Base-by-base conservation (phyloP, 306 rosid genomes). In the Ammopiptanthus mongolicus region DNA sequence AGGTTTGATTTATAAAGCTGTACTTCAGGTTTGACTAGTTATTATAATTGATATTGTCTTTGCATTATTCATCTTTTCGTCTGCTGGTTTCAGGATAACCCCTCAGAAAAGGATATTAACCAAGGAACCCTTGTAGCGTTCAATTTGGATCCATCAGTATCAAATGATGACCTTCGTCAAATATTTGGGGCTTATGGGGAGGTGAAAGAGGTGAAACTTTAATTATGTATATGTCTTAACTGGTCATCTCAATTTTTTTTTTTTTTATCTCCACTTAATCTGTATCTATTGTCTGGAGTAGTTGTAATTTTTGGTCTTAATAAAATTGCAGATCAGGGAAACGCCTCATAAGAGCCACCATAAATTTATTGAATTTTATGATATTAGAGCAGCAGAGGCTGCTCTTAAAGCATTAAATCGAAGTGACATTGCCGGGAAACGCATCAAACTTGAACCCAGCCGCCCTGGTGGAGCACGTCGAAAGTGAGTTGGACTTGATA, bases 391-490 rank as follows among this genome's bases (percentile, higher is more conserved):
- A 15, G 90, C 96, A 0, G 91, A 91, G 71, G 90, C 89, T 37
- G 96, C 96, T 57, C 87, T 91, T 6, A 82, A 87, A 76, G 91
- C 90, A 78, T 86, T 91, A 79, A 91, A 91, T 80, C 78, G 96
- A 80, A 83, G 91, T 78, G 96, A 91, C 80, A 91, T 91, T 69
- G 96, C 93, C 57, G 96, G 96, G 69, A 91, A 91, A 73, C 90
- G 93, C 42, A 91, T 91, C 80, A 91, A 91, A 72, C 96, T 91
- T 31, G 96, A 91, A 85, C 96, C 91, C n/a, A 91, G 96, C 81
- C 96, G 96, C 52, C 96, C 96, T 65, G 96, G 96, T 59, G 96
- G 96, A 74, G 91, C 96, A 34, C 91, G 96, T 47, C 85, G 93
- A 77, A 91, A 78, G 96, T 91, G 80, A 82, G 88, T 51, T n/a